Evolutionary conservation across 305 asterid species (phyloP), one percentile per base, ranked within the genome.

Genomic region (Fraxinus platypoda): DNA sequence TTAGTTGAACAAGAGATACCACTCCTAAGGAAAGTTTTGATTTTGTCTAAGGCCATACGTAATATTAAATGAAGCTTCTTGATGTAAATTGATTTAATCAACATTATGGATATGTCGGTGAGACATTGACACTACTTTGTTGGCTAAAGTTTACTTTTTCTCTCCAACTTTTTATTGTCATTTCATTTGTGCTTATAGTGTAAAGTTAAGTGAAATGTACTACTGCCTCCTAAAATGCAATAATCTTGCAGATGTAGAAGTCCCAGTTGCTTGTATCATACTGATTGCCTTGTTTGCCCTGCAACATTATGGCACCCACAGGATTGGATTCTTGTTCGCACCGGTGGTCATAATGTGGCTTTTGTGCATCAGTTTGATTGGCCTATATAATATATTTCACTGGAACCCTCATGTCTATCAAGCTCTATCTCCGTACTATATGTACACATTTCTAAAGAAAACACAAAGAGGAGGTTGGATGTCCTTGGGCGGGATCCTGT

Each of bases 221-320:
- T 83, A 78, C 28, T 30, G 64, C 80, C 75, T 78, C 80, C 74
- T 85, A 57, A 82, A 85, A 77, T 75, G 71, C 52, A 77, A 81
- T 34, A 74, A 31, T 85, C 87, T 85, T 88, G 94, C 95, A 93
- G 97, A 93, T 83, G 88, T 93, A 71, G 97, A 90, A 86, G 88
- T 93, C 82, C 94, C 97, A 64, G 91, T 81, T 78, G 82, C 95
- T 76, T 93, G 97, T 83, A 64, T 84, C 85, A 88, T 92, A 84
- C 88, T 93, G 87, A 87, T 93, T 78, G 95, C 89, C 62, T 85
- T 92, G 87, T 92, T 92, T 85, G 87, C 93, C 86, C 95, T 92
- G 82, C 97, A 92, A 84, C 97, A 93, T 81, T 93, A 91, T 71
- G 97, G 97, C 70, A 93, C 97, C 83, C 95, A 93, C 90, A 86